These are phyloP conservation scores for Geotrichum europaeum DNA, from an alignment of 1,139 yeast species.

Conservation along the genomic window DNA sequence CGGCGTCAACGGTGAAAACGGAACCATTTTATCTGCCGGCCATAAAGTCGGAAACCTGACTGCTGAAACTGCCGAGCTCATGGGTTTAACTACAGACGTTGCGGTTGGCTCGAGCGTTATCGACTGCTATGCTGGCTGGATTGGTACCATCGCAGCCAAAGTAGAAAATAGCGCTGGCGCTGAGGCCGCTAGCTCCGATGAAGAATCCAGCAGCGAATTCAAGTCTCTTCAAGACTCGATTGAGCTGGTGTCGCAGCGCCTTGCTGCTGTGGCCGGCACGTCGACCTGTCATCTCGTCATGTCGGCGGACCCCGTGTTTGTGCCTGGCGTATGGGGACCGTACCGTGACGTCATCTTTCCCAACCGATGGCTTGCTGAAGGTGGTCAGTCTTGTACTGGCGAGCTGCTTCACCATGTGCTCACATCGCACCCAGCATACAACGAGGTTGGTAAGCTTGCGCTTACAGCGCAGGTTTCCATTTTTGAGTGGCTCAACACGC, in stretches of 20 bases:
- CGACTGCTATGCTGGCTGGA: conserved; percentile 98
- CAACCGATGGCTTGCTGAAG: conserved; percentile 95
- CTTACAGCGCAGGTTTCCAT: conserved; percentile 55
- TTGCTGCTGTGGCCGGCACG: conserved; percentile 98
- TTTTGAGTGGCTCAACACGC: conserved; percentile 75
- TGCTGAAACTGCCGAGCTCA: conserved; percentile 63
- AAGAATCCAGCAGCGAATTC: conserved; percentile 16
- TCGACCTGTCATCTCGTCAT: conserved; percentile 93
- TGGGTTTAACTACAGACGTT: conserved; percentile 75
- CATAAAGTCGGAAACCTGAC: conserved; percentile 73
- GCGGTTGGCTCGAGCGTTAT: conserved; percentile 93
- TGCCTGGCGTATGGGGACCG: conserved; percentile 98
- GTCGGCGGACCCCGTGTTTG: conserved; percentile 81
- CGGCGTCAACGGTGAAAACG: conserved; percentile 70
- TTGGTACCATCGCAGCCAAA: conserved; percentile 93
- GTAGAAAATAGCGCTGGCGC: conserved; percentile 35
- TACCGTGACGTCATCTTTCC: conserved; percentile 87
- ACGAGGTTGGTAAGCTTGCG: conserved; percentile 45
- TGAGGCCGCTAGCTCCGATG: conserved; percentile 40
- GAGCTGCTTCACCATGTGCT: conserved; percentile 88
- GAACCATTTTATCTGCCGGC: conserved; percentile 78
- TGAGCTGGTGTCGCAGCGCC: conserved; percentile 62
- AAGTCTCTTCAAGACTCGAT: conserved; percentile 20
- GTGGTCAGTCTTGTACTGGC: conserved; percentile 97
- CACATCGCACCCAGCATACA: conserved; percentile 81